Base-by-base conservation (phyloP, 2,329 filamentous ascomycete species). In the Botryotinia globosa region DNA sequence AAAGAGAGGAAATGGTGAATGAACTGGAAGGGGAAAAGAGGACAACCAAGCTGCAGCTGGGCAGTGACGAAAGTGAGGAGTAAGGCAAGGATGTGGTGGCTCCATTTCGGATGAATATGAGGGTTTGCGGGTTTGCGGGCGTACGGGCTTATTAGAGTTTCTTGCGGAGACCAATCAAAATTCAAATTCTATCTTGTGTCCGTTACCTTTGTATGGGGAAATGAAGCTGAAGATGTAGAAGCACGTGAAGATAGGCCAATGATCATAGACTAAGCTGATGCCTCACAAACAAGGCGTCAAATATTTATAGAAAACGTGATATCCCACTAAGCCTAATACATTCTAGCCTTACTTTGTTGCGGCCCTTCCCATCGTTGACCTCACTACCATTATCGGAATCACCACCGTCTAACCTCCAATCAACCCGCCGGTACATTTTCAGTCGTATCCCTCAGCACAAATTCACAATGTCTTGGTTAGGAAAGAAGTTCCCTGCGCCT, bases 401-500 rank as follows among this genome's bases (percentile, higher is more conserved):
- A 59, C 63, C 70, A 72, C 63, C 62, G 45, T 20, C 63, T 67
- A 74, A 73, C 69, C 72, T 74, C 73, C 73, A 70, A 59, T 63
- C 65, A 78, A 77, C 76, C 79, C 77, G 77, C 80, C 80, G 77
- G 78, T 76, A 78, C 77, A 78, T 77, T 80, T 80, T 80, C 80
- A 76, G 79, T 80, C 80, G 44, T 72, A 67, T 68, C 10, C 42
- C 70, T 61, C 51, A 61, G 80, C 80, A 79, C 78, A 59, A 81
- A 79, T 80, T 82, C 87, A 91, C 85, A 80, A 93, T 94, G 92
- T 89, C 88, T 85, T 89, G 91, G 85, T 87, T 94, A 84, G 90
- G 91, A 83, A 94, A 94, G 88, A 94, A 94, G 87, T 95, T 93
- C 86, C 90, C 90, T 80, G 87, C 89, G 82, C 91, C 91, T 79